Percentiles rank a stretch among this genome's conserved stretches.
These are phyloP conservation scores for Plasmodium inui DNA, from an alignment of 169 alveolate genomes.

Conservation along the genomic window DNA sequence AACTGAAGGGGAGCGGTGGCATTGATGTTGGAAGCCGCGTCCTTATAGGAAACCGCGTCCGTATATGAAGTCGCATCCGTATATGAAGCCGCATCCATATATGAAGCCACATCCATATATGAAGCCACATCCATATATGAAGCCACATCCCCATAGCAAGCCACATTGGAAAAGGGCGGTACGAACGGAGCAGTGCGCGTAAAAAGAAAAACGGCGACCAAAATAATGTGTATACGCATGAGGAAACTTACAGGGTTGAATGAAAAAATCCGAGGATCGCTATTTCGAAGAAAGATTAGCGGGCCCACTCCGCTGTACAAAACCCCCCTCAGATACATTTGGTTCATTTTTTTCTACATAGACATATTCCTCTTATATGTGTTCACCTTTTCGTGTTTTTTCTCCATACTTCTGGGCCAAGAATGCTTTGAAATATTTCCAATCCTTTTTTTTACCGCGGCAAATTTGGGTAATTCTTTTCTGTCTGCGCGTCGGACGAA, in stretches of 20 bases:
- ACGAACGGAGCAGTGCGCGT: neutral
- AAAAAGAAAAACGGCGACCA: neutral
- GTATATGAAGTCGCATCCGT: neutral
- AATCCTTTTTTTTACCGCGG: constrained; percentile 18
- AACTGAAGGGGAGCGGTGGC: neutral
- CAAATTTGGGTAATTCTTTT: constrained; percentile 33
- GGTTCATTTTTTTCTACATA: constrained; percentile 60
- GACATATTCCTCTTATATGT: constrained; percentile 55
- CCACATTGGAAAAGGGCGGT: too few species aligned
- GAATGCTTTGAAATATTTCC: constrained; percentile 66
- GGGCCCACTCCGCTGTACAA: constrained; percentile 73
- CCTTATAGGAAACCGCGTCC: neutral
- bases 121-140: neutral
- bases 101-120: too few species aligned
- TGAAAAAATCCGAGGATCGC: constrained; percentile 25
- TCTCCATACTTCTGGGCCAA: constrained; percentile 32
- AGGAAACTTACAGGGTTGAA: constrained; percentile 24
- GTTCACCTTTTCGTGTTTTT: constrained; percentile 31
- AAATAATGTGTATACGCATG: constrained; percentile 12
- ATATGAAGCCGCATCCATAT: neutral
- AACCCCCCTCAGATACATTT: constrained; percentile 65
- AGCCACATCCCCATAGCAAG: too few species aligned
- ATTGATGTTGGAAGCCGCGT: neutral
- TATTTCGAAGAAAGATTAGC: constrained; percentile 67
- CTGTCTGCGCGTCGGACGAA: neutral